Conservation (phyloP, 2,329 filamentous ascomycete genomes). For the Aspergillus eucalypticola region DNA sequence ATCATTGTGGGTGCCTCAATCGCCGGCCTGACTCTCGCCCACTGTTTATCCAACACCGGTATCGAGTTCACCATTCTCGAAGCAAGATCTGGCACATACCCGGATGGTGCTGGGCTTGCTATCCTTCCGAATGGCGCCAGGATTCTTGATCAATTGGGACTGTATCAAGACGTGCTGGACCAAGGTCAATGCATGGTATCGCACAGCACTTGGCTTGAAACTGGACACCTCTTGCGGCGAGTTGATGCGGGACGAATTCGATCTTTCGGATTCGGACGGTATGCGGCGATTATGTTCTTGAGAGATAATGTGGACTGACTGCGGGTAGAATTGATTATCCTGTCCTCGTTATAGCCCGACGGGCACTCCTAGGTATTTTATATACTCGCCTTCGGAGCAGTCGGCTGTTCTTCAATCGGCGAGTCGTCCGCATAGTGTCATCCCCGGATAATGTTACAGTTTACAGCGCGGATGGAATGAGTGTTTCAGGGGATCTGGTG, state of each 20-base stretch:
- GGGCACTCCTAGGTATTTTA: background rate
- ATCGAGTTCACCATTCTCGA: background rate
- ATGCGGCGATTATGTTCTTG: background rate
- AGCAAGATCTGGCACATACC: background rate
- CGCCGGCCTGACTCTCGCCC: slow-evolving; percentile 6
- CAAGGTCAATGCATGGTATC: background rate
- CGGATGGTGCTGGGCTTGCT: background rate
- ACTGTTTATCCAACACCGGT: background rate
- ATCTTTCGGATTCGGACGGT: background rate
- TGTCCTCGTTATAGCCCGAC: slow-evolving; percentile 2
- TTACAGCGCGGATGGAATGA: background rate
- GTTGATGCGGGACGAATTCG: background rate
- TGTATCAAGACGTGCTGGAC: slow-evolving; percentile 1
- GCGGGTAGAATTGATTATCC: background rate
- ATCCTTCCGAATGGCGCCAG: slow-evolving; percentile 3
- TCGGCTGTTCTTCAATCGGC: background rate
- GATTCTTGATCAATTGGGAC: slow-evolving; percentile 5
- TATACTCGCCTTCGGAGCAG: background rate
- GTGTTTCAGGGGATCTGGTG: slow-evolving; percentile 33
- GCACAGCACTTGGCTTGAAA: background rate
- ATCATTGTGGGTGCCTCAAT: slow-evolving; percentile 3
- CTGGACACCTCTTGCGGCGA: background rate
- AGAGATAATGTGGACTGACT: background rate
- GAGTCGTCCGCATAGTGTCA: background rate
- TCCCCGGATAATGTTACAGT: background rate